These are phyloP conservation scores for Saccharomycopsis vini DNA, from an alignment of 805 yeast genomes.

Conservation along the genomic window DNA sequence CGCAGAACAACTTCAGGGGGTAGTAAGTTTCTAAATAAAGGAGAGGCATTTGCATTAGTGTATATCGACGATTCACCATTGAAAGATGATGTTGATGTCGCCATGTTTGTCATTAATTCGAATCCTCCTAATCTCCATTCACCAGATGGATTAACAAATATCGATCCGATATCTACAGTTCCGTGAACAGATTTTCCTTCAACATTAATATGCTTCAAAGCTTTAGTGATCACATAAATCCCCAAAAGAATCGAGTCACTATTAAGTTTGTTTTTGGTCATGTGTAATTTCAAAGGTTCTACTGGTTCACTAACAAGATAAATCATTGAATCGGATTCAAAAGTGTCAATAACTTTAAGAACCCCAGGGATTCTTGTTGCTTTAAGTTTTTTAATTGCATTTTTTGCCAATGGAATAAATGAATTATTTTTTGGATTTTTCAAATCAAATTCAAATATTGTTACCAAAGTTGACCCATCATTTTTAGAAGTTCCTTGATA, in stretches of 20 bases:
- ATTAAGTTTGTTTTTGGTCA: constrained; percentile 25
- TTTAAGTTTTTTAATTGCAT: constrained; percentile 39
- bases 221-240: constrained; percentile 42
- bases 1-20: constrained; percentile 47
- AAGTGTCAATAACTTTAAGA: constrained; percentile 50
- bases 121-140: constrained; percentile 84
- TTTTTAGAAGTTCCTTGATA: constrained; percentile 46
- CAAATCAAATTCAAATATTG: constrained; percentile 58
- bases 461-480: constrained; percentile 29
- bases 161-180: constrained; percentile 43
- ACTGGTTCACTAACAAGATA: constrained; percentile 57
- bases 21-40: constrained; percentile 26
- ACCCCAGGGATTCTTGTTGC: constrained; percentile 64
- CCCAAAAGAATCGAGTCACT: constrained; percentile 44
- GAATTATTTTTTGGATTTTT: constrained; percentile 29
- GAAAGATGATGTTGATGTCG: constrained; percentile 26
- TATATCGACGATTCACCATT: too few species aligned
- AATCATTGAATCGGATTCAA: constrained; percentile 44
- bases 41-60: too few species aligned
- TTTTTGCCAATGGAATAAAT: constrained; percentile 33
- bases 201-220: constrained; percentile 30
- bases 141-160: constrained; percentile 60
- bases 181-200: constrained; percentile 53
- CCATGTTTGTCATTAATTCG: constrained; percentile 44
- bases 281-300: constrained; percentile 37